Evolutionary conservation across 257 asterid genomes (phyloP).

Genomic region (Lycium barbarum): DNA sequence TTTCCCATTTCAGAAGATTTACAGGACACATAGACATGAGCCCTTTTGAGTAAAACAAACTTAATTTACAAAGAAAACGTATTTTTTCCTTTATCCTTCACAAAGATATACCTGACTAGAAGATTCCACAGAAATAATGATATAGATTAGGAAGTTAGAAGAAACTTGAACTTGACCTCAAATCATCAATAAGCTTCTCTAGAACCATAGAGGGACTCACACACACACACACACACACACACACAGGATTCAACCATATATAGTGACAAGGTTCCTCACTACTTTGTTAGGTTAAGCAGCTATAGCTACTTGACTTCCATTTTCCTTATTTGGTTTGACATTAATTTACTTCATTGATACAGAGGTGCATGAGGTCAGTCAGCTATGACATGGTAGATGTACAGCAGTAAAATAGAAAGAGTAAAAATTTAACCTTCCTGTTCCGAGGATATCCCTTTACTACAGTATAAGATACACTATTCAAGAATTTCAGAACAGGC

Average conservation of each 20-base stretch:
- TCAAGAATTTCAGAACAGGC: neutral
- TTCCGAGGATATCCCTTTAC: constrained; percentile 17
- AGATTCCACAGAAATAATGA: neutral
- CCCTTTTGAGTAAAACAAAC: neutral
- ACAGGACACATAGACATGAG: neutral
- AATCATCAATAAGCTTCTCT: constrained; percentile 16
- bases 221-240: no score
- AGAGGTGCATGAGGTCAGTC: neutral
- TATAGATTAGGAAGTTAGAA: neutral
- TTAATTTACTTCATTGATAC: constrained; percentile 2
- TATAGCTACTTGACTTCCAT: constrained; percentile 3
- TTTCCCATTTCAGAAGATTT: neutral
- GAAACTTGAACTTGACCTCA: constrained; percentile 20
- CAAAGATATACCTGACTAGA: constrained; percentile 1
- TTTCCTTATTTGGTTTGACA: neutral
- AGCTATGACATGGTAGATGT: neutral
- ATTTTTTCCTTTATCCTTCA: neutral
- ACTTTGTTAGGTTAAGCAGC: neutral
- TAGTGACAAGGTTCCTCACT: neutral
- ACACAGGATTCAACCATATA: neutral
- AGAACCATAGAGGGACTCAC: neutral
- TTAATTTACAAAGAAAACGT: neutral
- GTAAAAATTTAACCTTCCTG: neutral
- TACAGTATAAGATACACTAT: neutral
- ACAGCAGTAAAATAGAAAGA: neutral